A percentile compares a stretch with the other conserved stretches of the same genome.
Conservation (phyloP, 768 basidiomycete genomes). For the Heimioporus sp. region DNA sequence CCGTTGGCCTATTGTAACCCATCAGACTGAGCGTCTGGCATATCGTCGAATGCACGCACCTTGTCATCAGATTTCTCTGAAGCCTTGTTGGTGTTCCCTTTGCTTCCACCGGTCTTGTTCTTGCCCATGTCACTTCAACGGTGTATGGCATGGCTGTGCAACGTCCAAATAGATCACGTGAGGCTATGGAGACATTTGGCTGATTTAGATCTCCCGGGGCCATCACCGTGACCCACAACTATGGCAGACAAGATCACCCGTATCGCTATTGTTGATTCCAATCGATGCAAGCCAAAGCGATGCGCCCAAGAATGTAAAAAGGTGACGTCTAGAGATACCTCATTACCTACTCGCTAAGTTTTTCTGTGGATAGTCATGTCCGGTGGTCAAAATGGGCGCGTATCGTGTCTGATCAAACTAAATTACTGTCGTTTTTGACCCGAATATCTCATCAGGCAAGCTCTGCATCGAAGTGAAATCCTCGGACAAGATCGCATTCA, state of each 20-base stretch:
- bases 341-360: slow-evolving; percentile 7
- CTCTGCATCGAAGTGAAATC: slow-evolving; percentile 98
- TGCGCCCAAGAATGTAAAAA: slow-evolving; percentile 99
- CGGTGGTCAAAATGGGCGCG: slow-evolving; percentile 95
- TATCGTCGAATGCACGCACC: slow-evolving; percentile 13
- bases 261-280: slow-evolving; percentile 91
- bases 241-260: slow-evolving; percentile 98
- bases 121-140: no score
- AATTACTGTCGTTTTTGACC: background rate
- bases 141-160: slow-evolving; percentile 13
- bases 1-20: slow-evolving; percentile 45
- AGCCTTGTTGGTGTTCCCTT: slow-evolving; percentile 8
- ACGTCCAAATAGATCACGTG: no score
- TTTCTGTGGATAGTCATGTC: slow-evolving; percentile 66
- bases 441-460: slow-evolving; percentile 58
- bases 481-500: slow-evolving; percentile 95
- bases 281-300: slow-evolving; percentile 95
- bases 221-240: slow-evolving; percentile 8
- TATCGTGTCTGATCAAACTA: slow-evolving; percentile 7
- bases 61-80: slow-evolving; percentile 21
- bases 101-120: slow-evolving; percentile 27
- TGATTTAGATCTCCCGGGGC: background rate
- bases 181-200: no score
- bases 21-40: background rate
- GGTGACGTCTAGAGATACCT: slow-evolving; percentile 36